Evolutionary conservation across 2,329 filamentous ascomycete species (phyloP), one percentile per base, ranked within the genome.

Genomic region (Emergomyces pasteurianus): DNA sequence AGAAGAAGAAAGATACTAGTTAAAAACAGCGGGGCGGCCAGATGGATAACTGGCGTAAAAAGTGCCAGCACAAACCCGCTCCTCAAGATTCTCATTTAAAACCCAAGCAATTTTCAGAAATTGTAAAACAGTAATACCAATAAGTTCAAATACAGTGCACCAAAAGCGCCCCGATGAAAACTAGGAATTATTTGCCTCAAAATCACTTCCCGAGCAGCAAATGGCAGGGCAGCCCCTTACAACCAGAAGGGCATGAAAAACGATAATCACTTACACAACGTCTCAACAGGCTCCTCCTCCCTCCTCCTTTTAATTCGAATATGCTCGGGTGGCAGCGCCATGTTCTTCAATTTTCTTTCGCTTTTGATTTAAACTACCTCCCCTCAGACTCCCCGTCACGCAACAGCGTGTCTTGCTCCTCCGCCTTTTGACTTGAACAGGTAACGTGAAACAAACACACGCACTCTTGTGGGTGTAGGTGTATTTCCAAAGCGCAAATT

Each of bases 221-320:
- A 46, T 10, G 53, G 12, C 26, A n/a, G 34, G 40, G 42, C 26
- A 52, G 38, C 28, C n/a, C n/a, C 28, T 23, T 46, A 18, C n/a
- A 47, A 14, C 26, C 21, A 42, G 12, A 42, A 42, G 43, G 56
- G 3, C 7, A 57, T 63, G 38, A 55, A 62, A 49, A 58, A 56
- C 49, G 31, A 55, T 62, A 58, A 49, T 1, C 42, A 67, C 67
- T 57, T 77, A 80, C 78, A 79, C 57, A 83, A 72, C 26, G 78
- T 76, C 63, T 83, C 81, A n/a, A 82, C 77, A 3, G 81, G 80
- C 55, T 81, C 79, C 59, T 84, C 81, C 60, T 79, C 77, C 60
- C 81, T 78, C 65, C 81, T 80, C 60, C 82, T 77, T 72, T 84
- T 84, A 68, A 84, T 78, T 28, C 76, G 78, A 58, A 81, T 79